A percentile compares a stretch with the other conserved stretches of the same genome.
phyloP scores from a whole-genome alignment of 2,329 filamentous ascomycete genomes.

The Stagonosporopsis vannaccii region DNA sequence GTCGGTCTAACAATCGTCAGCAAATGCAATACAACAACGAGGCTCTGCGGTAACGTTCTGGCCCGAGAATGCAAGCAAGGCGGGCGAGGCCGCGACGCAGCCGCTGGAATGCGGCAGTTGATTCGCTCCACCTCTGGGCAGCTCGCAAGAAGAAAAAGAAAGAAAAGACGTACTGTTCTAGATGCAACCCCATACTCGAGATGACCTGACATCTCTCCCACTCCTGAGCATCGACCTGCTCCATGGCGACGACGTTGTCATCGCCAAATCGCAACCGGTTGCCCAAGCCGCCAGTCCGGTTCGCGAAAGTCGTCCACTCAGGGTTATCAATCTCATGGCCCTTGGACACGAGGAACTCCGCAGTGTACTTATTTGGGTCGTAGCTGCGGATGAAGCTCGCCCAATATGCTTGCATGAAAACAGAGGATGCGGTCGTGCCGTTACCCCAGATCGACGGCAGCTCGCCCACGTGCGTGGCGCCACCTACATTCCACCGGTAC shows the following conservation, averaged over 20 bases:
- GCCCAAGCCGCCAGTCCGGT: constrained; percentile 14
- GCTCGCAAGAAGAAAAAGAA: background rate
- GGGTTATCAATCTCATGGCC: constrained; percentile 31
- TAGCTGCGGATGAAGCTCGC: constrained; percentile 53
- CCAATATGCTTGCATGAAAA: constrained; percentile 52
- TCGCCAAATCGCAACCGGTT: constrained; percentile 39
- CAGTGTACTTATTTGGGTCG: constrained; percentile 51
- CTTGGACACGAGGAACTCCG: constrained; percentile 26
- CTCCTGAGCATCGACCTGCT: constrained; percentile 32
- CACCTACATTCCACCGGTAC: constrained; percentile 58
- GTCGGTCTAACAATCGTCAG: constrained; percentile 9
- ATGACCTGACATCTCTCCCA: constrained; percentile 35
- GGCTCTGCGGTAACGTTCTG: constrained; percentile 1
- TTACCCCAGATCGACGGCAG: constrained; percentile 50
- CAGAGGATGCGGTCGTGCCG: constrained; percentile 37
- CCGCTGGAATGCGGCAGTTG: background rate
- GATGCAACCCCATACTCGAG: constrained; percentile 34
- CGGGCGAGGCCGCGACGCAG: background rate
- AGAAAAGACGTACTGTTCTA: constrained; percentile 40
- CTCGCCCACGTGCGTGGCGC: constrained; percentile 49
- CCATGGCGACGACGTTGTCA: constrained; percentile 40
- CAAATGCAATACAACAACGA: background rate
- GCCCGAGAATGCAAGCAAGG: background rate
- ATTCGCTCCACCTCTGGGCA: background rate
- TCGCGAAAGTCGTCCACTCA: constrained; percentile 33